Percentiles rank a stretch among this genome's conserved stretches.
These are phyloP conservation scores for Colletotrichum sp. DNA, from an alignment of 2,329 filamentous ascomycete genomes.

Conservation along the genomic window DNA sequence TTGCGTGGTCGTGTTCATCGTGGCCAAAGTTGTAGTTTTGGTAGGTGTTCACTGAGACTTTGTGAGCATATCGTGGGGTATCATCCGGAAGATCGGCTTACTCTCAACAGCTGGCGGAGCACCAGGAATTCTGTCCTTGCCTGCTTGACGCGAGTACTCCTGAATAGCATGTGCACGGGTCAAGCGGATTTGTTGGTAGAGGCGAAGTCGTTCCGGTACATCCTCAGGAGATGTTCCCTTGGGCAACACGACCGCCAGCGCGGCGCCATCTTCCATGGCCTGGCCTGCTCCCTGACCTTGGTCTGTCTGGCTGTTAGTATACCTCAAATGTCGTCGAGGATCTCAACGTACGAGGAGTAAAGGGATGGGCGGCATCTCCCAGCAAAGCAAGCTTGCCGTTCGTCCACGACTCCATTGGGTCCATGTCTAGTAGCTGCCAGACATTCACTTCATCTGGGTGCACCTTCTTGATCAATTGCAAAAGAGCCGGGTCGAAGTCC, in stretches of 20 bases:
- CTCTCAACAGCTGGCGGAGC: not conserved
- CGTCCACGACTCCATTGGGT: slow-evolving; percentile 59
- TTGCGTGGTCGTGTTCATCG: slow-evolving; percentile 62
- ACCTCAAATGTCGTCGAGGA: too few species aligned
- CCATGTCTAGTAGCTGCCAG: slow-evolving; percentile 69
- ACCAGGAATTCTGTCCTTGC: slow-evolving; percentile 40
- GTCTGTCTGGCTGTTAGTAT: slow-evolving; percentile 20
- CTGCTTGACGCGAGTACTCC: slow-evolving; percentile 57
- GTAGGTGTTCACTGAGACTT: slow-evolving; percentile 39
- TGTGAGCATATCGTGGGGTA: not conserved
- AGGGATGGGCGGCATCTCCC: slow-evolving; percentile 73
- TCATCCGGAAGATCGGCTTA: not conserved
- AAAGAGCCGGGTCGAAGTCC: slow-evolving; percentile 46
- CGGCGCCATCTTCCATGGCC: slow-evolving; percentile 71
- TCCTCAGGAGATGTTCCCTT: slow-evolving; percentile 45
- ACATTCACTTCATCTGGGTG: slow-evolving; percentile 53
- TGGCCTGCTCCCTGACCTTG: slow-evolving; percentile 66
- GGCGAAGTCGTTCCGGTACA: slow-evolving; percentile 57
- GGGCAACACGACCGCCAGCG: slow-evolving; percentile 61
- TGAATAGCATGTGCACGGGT: slow-evolving; percentile 64
- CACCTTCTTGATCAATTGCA: slow-evolving; percentile 44
- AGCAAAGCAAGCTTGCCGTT: slow-evolving; percentile 60
- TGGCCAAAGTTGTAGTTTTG: slow-evolving; percentile 60
- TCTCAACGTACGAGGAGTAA: slow-evolving; percentile 57
- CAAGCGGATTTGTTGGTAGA: slow-evolving; percentile 65